Conservation (phyloP, 495 filamentous ascomycete genomes). For the Tuber indicum region DNA sequence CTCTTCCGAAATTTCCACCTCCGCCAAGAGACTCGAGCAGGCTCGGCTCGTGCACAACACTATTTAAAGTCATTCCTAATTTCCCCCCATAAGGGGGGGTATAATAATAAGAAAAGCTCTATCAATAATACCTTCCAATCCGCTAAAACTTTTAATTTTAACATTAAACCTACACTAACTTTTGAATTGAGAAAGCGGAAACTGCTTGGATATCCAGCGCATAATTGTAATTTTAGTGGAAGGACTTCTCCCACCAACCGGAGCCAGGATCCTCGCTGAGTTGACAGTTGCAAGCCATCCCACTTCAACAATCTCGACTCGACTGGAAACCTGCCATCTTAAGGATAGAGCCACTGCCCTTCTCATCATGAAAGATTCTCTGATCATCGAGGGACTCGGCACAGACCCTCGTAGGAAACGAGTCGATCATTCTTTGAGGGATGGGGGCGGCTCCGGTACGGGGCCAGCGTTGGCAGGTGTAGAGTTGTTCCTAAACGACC, state of each 20-base stretch:
- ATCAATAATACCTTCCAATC: conserved; percentile 21
- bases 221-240: conserved; percentile 13
- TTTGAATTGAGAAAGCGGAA: conserved; percentile 19
- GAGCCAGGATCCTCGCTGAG: conserved; percentile 80
- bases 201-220: conserved; percentile 12
- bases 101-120: conserved; percentile 1
- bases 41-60: too few relatives aligned
- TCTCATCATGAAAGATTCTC: conserved; percentile 74
- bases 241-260: conserved; percentile 61
- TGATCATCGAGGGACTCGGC: conserved; percentile 62
- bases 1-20: too few relatives aligned
- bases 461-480: conserved; percentile 87
- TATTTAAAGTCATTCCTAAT: conserved; percentile 24
- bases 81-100: neutral
- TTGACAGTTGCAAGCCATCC: conserved; percentile 89
- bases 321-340: conserved; percentile 98
- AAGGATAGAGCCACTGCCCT: conserved; percentile 85
- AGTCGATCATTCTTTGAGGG: conserved; percentile 85
- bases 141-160: conserved; percentile 7
- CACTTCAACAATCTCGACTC: conserved; percentile 94
- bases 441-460: conserved; percentile 81
- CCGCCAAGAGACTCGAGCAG: too few relatives aligned
- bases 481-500: conserved; percentile 63
- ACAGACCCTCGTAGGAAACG: conserved; percentile 86
- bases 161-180: neutral